These are phyloP conservation scores for Euphorbia celastroides DNA, from an alignment of 441 rosid species.

Conservation along the genomic window DNA sequence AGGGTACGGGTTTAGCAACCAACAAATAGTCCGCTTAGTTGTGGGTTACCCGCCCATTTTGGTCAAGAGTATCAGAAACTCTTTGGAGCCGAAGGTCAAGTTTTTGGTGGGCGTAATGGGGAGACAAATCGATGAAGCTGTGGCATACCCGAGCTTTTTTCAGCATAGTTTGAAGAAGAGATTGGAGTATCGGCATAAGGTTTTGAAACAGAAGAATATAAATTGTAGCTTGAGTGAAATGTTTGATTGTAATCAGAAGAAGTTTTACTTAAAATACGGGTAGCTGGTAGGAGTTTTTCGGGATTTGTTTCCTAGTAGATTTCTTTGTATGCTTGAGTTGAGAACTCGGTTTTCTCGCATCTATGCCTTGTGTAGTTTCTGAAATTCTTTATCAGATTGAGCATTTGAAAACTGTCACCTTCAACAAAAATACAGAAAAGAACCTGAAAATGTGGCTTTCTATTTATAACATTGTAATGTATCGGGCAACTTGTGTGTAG, in stretches of 20 bases:
- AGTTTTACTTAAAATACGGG: conserved; percentile 59
- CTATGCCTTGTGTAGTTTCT: not conserved
- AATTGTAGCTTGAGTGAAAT: conserved; percentile 78
- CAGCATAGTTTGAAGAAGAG: conserved; percentile 83
- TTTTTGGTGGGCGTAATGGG: conserved; percentile 83
- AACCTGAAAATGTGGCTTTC: not conserved
- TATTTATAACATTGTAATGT: not conserved
- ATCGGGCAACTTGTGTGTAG: too few species aligned
- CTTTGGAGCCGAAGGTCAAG: conserved; percentile 75
- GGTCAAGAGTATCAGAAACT: conserved; percentile 74
- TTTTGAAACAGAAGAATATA: conserved; percentile 54
- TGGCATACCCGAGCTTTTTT: conserved; percentile 70
- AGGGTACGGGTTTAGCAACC: conserved; percentile 58
- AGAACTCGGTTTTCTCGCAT: not conserved
- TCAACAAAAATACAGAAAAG: not conserved
- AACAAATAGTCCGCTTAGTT: conserved; percentile 58
- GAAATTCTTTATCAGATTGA: not conserved
- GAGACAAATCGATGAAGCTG: conserved; percentile 68
- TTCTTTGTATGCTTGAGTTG: not conserved
- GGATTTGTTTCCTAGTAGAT: conserved; percentile 16
- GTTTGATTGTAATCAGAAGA: conserved; percentile 77
- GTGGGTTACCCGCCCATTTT: conserved; percentile 73
- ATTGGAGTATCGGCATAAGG: conserved; percentile 56
- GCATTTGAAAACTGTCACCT: not conserved
- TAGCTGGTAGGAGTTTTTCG: conserved; percentile 27